Conservation (phyloP, 345 rosid species). For the Eucalyptus victrix region DNA sequence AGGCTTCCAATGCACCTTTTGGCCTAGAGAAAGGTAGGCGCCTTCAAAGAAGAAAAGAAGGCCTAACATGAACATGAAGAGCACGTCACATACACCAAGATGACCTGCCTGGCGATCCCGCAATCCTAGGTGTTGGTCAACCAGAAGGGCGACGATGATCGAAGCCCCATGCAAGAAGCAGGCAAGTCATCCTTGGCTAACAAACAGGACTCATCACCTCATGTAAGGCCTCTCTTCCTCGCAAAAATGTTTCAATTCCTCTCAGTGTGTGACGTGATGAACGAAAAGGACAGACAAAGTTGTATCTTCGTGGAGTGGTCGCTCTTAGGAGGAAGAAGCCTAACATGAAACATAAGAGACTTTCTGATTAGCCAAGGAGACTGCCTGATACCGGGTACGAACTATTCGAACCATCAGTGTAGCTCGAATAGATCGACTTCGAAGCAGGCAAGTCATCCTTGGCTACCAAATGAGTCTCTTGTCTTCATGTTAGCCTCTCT, state of each 20-base stretch:
- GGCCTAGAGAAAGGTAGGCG: neutral
- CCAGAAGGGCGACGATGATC: neutral
- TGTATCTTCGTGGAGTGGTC: neutral
- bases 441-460: conserved; percentile 51
- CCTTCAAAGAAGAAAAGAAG: conserved; percentile 11
- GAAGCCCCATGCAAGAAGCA: neutral
- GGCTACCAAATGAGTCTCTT: conserved; percentile 27
- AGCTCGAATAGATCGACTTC: neutral
- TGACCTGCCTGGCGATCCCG: conserved; percentile 16
- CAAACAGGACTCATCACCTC: conserved; percentile 10
- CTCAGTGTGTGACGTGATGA: neutral
- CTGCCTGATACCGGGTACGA: conserved; percentile 9
- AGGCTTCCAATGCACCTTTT: neutral
- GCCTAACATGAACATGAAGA: conserved; percentile 23
- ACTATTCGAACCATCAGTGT: neutral
- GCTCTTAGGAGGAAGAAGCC: neutral
- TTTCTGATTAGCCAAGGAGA: conserved; percentile 26
- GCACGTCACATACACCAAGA: conserved; percentile 17
- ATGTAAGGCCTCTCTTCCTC: conserved; percentile 15
- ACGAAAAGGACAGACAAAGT: neutral
- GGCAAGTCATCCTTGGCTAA: conserved; percentile 35
- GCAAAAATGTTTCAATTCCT: neutral
- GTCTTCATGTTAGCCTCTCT: conserved; percentile 29
- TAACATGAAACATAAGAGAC: conserved; percentile 18
- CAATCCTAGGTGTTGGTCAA: neutral